Base-by-base conservation (phyloP, 192 early-diverging fungal genomes). In the Coemansia sp. region DNA sequence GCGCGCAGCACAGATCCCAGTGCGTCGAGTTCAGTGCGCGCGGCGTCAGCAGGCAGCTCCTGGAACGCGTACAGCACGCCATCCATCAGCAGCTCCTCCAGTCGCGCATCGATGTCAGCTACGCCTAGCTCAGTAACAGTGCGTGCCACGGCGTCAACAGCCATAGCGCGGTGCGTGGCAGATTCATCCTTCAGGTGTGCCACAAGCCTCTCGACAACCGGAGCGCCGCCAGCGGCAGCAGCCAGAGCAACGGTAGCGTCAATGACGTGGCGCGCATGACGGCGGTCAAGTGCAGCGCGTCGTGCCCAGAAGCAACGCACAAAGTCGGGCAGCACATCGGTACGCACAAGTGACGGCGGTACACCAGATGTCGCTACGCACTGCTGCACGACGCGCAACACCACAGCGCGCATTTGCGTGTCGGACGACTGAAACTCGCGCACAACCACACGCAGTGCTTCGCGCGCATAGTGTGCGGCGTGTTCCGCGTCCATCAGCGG, bases 401-500 rank as follows among this genome's bases (percentile, higher is more conserved):
- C 96, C 82, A 98, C 95, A 85, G 93, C 95, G 60, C 95, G 95
- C 95, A 98, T 99, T 65, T 97, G 92, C 74, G 96, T 95, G 71
- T 99, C 96, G 30, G 95, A 92, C 17, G 94, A 93, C 74, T 95
- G 92, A 85, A 99, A 98, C 70, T 99, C 96, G 55, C 94, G 87
- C 31, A 97, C 91, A 54, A 99, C 74, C 32, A 92, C 92, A 6
- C 87, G 72, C 95, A 99, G 94, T 36, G 96, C 92, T 61, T 97
- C 92, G 73, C 92, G 90, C 8, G 96, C 95, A 78, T 95, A 95
- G 72, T 92, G 89, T 75, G 92, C 94, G 52, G 96, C 95, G 65
- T 95, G 90, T 69, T 97, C 95, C 39, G 86, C 85, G 64, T 96
- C 95, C 95, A 99, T 98, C 54, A 99, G 82, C 21, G 97, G 96